Evolutionary conservation across 2,329 filamentous ascomycete genomes (phyloP).

Genomic region (Penicillium sp.): DNA sequence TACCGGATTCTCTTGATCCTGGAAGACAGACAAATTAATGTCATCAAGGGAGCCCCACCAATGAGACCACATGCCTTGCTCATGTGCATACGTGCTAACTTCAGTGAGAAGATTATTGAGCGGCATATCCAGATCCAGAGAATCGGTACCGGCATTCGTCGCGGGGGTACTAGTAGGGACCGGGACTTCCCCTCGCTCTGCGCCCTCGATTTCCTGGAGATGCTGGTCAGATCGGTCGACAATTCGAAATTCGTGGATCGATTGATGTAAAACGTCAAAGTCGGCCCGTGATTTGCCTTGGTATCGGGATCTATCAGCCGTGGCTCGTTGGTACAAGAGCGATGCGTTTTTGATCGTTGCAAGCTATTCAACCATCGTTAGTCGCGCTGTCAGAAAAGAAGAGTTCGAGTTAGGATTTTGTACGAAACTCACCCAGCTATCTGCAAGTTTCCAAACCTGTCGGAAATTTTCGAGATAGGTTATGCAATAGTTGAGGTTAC

Average conservation of each 20-base stretch:
- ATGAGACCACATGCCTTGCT: conserved; percentile 22
- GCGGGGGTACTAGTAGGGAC: background rate
- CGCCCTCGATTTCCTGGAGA: conserved; percentile 21
- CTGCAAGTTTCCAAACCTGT: conserved; percentile 19
- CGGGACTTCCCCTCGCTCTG: conserved; percentile 9
- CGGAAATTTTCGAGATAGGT: conserved; percentile 19
- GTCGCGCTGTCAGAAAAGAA: background rate
- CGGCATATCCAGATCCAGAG: conserved; percentile 16
- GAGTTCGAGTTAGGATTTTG: background rate
- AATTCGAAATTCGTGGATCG: conserved; percentile 21
- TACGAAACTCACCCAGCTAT: conserved; percentile 16
- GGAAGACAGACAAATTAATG: conserved; percentile 7
- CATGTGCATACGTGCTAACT: conserved; percentile 18
- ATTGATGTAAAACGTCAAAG: conserved; percentile 20
- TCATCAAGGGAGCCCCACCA: conserved; percentile 21
- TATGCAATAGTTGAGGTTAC: conserved; percentile 15
- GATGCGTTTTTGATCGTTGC: conserved; percentile 20
- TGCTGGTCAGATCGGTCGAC: conserved; percentile 19
- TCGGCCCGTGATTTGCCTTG: conserved; percentile 21
- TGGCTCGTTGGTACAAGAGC: conserved; percentile 22
- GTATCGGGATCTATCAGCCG: conserved; percentile 16
- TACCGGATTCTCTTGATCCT: background rate
- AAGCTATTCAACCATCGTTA: conserved; percentile 8
- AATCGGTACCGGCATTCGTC: conserved; percentile 9
- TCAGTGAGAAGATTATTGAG: conserved; percentile 19